Base-by-base conservation (phyloP, 2,329 filamentous ascomycete species). In the Penicillium sp. region DNA sequence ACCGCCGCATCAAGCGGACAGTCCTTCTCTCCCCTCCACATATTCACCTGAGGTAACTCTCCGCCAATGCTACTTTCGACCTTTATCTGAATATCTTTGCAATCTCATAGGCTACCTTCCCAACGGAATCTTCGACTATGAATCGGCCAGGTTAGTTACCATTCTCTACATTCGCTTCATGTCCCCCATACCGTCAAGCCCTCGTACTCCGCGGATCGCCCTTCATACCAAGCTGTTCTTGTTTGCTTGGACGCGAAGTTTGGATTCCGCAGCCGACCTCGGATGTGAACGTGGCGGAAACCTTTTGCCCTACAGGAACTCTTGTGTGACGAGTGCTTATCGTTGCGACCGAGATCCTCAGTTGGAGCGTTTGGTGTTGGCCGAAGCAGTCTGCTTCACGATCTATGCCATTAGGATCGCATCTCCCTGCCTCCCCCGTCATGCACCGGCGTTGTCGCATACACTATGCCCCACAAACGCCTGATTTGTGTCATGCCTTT, bases 121-220 rank as follows among this genome's bases (percentile, higher is more conserved):
- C 7, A n/a, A 22, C 21, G 31, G 51, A 22, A 42, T 21, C 13
- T 27, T 44, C 45, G 42, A 70, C 60, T 63, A 80, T 80, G 77
- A 79, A 80, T 73, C 72, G 75, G 67, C 74, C 75, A 78, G 78
- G 77, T 80, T 66, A 59, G 77, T 64, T 69, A 5, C 24, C 24
- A 27, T 8, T 59, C 61, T 61, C 58, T 64, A 62, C 62, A 61
- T 60, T 63, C 56, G 55, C 60, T 50, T 56, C 38, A 48, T 34
- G 16, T 44, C 40, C 44, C 47, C 49, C 43, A 22, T 43, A 46
- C 46, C 52, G 45, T 48, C 43, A 21, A 36, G 42, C 34, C 50
- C 55, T 44, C 32, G 18, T 48, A 29, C 48, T 41, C 43, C 32
- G 54, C 49, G 44, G 48, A 45, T 42, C 49, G 29, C 18, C 36